Evolutionary conservation across 176 grass and related monocot genomes (phyloP).

Genomic region (Leersia perrieri): DNA sequence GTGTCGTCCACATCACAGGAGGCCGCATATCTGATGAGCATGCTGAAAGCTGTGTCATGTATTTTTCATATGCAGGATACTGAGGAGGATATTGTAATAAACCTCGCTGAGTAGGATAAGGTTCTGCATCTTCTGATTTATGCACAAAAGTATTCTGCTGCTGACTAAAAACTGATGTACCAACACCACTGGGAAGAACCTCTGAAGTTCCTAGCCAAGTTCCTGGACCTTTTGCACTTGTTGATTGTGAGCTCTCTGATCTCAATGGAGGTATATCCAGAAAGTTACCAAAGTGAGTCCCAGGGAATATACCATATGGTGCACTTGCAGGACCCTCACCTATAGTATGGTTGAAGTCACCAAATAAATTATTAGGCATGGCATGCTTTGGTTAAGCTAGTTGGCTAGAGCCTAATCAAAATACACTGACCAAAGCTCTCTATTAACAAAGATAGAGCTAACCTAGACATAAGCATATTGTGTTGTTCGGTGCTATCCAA

Average conservation of each 20-base stretch:
- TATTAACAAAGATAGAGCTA: background rate
- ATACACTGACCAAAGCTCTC: background rate
- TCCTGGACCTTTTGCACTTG: slow-evolving; percentile 33
- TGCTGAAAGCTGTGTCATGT: slow-evolving; percentile 47
- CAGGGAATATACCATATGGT: slow-evolving; percentile 34
- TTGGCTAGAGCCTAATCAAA: background rate
- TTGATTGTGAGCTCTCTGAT: slow-evolving; percentile 27
- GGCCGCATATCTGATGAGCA: slow-evolving; percentile 22
- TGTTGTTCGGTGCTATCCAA: background rate
- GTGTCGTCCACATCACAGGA: slow-evolving; percentile 14
- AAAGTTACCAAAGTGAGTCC: slow-evolving; percentile 28
- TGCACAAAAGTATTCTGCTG: slow-evolving; percentile 15
- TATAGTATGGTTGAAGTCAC: slow-evolving; percentile 1
- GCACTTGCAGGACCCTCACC: slow-evolving; percentile 26
- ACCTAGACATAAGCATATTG: background rate
- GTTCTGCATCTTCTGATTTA: slow-evolving; percentile 27
- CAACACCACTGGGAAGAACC: slow-evolving; percentile 34
- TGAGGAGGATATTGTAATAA: slow-evolving; percentile 30
- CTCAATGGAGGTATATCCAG: slow-evolving; percentile 6
- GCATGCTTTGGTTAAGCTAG: background rate
- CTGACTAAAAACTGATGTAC: slow-evolving; percentile 29
- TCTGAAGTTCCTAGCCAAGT: slow-evolving; percentile 29
- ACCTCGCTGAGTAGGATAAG: slow-evolving; percentile 7
- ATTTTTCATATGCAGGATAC: slow-evolving; percentile 40
- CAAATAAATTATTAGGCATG: slow-evolving; percentile 12